Evolutionary conservation across 768 basidiomycete species (phyloP).

Genomic region (Sarcodon sp.): DNA sequence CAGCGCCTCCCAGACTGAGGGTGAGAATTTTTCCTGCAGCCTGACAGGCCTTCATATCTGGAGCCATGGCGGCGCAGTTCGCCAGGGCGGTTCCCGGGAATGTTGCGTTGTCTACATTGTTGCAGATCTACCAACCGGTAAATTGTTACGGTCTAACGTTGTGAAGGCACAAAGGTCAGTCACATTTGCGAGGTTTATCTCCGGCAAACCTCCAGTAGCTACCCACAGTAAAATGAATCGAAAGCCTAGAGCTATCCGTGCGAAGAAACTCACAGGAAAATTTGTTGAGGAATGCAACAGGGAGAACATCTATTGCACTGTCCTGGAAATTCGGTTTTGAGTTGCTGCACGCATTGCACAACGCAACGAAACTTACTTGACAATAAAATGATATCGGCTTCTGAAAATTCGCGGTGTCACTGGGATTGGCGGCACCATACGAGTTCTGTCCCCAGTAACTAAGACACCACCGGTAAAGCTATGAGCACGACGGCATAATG

Average conservation of each 20-base stretch:
- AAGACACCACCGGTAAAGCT: no score
- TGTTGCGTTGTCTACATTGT: conserved; percentile 22
- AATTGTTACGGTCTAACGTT: neutral
- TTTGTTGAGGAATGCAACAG: conserved; percentile 53
- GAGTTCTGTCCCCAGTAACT: conserved; percentile 75
- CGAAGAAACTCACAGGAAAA: conserved; percentile 32
- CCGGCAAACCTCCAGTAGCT: conserved; percentile 39
- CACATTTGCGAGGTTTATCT: conserved; percentile 55
- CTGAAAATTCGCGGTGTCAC: conserved; percentile 42
- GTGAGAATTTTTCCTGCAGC: conserved; percentile 34
- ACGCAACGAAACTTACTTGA: conserved; percentile 23
- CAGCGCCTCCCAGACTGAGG: conserved; percentile 29
- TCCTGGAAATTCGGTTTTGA: conserved; percentile 24
- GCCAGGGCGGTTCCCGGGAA: conserved; percentile 29
- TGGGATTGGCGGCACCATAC: conserved; percentile 40
- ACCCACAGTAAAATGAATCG: neutral
- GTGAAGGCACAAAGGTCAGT: neutral
- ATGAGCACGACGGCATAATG: neutral
- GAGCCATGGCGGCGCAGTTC: conserved; percentile 24
- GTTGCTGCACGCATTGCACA: no score
- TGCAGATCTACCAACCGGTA: conserved; percentile 23
- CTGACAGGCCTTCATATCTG: conserved; percentile 31
- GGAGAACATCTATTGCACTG: conserved; percentile 54
- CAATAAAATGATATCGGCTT: conserved; percentile 53
- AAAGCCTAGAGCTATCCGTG: neutral